Evolutionary conservation across 176 grass and related monocot genomes (phyloP).

Genomic region (Typha latifolia): DNA sequence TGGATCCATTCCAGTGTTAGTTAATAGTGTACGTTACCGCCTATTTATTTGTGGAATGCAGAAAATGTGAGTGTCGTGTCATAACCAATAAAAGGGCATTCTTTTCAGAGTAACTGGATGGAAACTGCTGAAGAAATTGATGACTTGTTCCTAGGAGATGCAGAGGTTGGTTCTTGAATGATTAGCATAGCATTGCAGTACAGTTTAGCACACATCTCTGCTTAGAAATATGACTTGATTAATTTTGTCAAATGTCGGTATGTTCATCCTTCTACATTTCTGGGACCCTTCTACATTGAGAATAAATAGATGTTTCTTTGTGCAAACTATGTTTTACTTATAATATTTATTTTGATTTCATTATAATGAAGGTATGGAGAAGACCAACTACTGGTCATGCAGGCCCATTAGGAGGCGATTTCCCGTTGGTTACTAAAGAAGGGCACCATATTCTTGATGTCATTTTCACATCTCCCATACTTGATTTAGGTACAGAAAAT

Average conservation of each 20-base stretch:
- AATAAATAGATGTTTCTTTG: background rate
- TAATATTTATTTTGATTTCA: background rate
- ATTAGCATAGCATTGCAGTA: no score
- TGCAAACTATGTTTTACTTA: background rate
- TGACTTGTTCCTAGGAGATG: constrained; percentile 82
- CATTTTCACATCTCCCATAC: constrained; percentile 75
- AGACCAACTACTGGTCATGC: constrained; percentile 60
- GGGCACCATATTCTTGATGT: constrained; percentile 77
- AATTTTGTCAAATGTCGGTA: no score
- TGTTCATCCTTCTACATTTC: no score
- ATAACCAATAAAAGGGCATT: constrained; percentile 22
- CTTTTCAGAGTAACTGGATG: constrained; percentile 81
- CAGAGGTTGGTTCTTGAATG: constrained; percentile 41
- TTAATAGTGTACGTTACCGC: constrained; percentile 62
- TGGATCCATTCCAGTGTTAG: constrained; percentile 71
- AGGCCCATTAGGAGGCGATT: constrained; percentile 58
- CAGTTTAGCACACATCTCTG: no score
- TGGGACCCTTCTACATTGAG: background rate
- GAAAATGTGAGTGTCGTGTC: background rate
- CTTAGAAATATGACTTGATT: no score
- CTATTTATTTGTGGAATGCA: background rate
- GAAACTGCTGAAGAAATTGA: constrained; percentile 78
- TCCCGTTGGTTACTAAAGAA: constrained; percentile 69
- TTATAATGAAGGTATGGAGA: constrained; percentile 73
- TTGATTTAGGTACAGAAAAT: constrained; percentile 46